Percentiles rank a stretch among this genome's conserved stretches.
These are phyloP conservation scores for Pueraria montana DNA, from an alignment of 306 rosid genomes.

Conservation along the genomic window DNA sequence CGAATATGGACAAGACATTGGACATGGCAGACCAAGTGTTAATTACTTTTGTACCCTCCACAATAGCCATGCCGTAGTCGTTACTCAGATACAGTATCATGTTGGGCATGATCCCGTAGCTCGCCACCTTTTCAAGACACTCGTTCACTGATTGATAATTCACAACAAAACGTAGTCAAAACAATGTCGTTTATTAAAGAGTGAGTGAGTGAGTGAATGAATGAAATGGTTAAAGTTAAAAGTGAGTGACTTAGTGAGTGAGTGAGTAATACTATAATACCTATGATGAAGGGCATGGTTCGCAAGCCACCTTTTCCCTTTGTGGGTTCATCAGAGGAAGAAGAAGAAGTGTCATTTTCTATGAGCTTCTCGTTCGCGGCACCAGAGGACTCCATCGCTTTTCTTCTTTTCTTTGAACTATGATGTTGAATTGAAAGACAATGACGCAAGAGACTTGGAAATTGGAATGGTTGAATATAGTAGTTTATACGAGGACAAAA, in stretches of 20 bases:
- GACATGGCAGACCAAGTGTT: slow-evolving; percentile 61
- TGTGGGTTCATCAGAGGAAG: slow-evolving; percentile 11
- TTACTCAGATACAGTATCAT: slow-evolving; percentile 61
- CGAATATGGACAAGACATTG: slow-evolving; percentile 53
- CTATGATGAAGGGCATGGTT: slow-evolving; percentile 71
- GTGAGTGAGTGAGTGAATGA: background rate
- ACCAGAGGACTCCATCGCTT: slow-evolving; percentile 8
- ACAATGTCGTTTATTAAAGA: background rate
- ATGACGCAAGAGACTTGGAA: too few relatives aligned
- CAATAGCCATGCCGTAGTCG: slow-evolving; percentile 43
- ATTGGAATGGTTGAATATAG: too few relatives aligned
- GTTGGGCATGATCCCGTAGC: slow-evolving; percentile 59
- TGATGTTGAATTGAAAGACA: background rate
- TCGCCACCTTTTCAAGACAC: slow-evolving; percentile 60
- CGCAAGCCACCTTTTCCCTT: slow-evolving; percentile 64
- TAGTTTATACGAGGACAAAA: too few relatives aligned
- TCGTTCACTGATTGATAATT: slow-evolving; percentile 55
- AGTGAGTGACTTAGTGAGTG: too few relatives aligned
- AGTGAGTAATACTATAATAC: slow-evolving; percentile 50
- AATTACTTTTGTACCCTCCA: slow-evolving; percentile 49
- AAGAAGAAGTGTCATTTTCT: slow-evolving; percentile 18
- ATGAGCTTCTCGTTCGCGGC: background rate
- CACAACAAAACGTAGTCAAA: background rate
- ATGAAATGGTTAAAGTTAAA: too few relatives aligned
- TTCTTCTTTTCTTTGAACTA: background rate